Percentiles rank a stretch among this genome's conserved stretches.
Evolutionary conservation across 768 basidiomycete genomes (phyloP).

Genomic region (Sporobolomyces roseus): DNA sequence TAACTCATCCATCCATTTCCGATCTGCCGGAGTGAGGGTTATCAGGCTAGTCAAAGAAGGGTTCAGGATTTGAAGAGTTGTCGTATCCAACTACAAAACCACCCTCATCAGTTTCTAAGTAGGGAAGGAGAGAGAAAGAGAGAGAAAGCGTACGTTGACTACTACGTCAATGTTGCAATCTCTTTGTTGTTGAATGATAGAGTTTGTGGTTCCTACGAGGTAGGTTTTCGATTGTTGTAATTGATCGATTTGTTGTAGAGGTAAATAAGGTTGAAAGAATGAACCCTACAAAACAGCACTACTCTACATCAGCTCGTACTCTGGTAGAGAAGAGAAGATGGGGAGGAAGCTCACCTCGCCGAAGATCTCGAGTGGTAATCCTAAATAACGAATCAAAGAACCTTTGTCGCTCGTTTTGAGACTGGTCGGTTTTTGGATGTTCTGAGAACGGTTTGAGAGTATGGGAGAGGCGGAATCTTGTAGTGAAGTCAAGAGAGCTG

Average conservation of each 20-base stretch:
- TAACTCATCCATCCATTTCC: constrained; percentile 81
- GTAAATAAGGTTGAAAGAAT: constrained; percentile 97
- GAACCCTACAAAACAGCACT: constrained; percentile 76
- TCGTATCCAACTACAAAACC: constrained; percentile 68
- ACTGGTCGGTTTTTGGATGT: constrained; percentile 68
- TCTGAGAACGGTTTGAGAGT: constrained; percentile 61
- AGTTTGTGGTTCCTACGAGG: constrained; percentile 81
- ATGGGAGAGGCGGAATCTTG: constrained; percentile 88
- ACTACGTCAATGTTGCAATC: constrained; percentile 74
- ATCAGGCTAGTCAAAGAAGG: constrained; percentile 71
- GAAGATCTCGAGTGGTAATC: constrained; percentile 89
- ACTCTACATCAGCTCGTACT: too few relatives aligned
- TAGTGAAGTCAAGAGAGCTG: constrained; percentile 79
- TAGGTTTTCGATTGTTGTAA: constrained; percentile 62
- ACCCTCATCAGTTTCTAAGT: not conserved
- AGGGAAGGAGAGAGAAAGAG: not conserved
- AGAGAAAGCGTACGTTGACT: constrained; percentile 62
- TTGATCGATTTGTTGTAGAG: constrained; percentile 89
- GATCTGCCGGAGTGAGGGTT: constrained; percentile 80
- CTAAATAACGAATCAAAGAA: constrained; percentile 86
- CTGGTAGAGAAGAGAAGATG: constrained; percentile 27
- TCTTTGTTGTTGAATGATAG: constrained; percentile 86
- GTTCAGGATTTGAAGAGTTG: constrained; percentile 79
- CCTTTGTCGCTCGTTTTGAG: constrained; percentile 81
- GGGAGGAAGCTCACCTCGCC: constrained; percentile 62